Evolutionary conservation across 1,284 basidiomycete species (phyloP).

Genomic region (Pisolithus thermaeus): DNA sequence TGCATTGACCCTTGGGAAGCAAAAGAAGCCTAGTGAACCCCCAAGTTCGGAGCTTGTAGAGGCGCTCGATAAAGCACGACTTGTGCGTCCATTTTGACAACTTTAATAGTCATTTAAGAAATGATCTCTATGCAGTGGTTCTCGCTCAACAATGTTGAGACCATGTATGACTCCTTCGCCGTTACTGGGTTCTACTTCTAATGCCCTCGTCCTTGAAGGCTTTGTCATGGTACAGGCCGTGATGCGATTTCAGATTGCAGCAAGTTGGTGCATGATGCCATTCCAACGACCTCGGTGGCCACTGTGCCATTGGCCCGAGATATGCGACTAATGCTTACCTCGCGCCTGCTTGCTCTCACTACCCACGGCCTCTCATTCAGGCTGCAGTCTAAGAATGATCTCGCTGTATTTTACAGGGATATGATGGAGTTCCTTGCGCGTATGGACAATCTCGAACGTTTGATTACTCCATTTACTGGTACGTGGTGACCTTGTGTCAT

Average conservation of each 20-base stretch:
- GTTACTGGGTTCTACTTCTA: constrained; percentile 1
- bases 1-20: constrained; percentile 22
- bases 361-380: constrained; percentile 28
- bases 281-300: constrained; percentile 25
- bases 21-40: constrained; percentile 23
- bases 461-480: constrained; percentile 37
- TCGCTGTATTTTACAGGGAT: constrained; percentile 31
- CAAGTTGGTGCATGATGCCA: constrained; percentile 21
- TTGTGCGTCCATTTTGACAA: constrained; percentile 25
- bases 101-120: constrained; percentile 7
- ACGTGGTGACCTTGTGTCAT: constrained; percentile 9
- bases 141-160: constrained; percentile 33
- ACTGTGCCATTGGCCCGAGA: constrained; percentile 26
- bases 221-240: constrained; percentile 37
- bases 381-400: constrained; percentile 21
- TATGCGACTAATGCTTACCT: constrained; percentile 30
- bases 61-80: constrained; percentile 31
- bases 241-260: constrained; percentile 31
- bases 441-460: constrained; percentile 33
- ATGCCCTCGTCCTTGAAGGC: constrained; percentile 21
- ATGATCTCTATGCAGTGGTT: constrained; percentile 32
- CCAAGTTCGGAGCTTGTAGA: constrained; percentile 23
- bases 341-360: constrained; percentile 29
- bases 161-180: constrained; percentile 29
- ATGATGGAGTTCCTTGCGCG: constrained; percentile 27